Evolutionary conservation across 768 basidiomycete species (phyloP).

Genomic region (Pleurotus salmoneostramineus): DNA sequence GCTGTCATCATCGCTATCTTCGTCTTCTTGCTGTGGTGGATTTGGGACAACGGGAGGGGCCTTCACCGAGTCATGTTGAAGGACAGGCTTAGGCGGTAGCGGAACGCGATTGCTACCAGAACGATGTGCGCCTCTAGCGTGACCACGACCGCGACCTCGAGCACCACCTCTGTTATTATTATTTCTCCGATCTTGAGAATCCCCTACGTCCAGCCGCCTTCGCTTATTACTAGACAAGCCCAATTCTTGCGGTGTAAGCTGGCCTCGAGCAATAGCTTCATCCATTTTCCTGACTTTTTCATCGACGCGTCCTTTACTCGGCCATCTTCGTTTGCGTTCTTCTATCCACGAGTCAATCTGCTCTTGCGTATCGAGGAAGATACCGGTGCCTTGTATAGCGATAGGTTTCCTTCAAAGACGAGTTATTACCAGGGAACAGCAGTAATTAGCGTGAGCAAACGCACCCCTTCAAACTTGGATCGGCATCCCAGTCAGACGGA

Average conservation of each 20-base stretch:
- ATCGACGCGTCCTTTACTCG: conserved; percentile 60
- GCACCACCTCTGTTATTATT: conserved; percentile 8
- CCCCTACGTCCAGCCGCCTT: conserved; percentile 24
- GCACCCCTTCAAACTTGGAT: conserved; percentile 78
- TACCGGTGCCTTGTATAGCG: conserved; percentile 74
- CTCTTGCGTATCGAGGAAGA: conserved; percentile 78
- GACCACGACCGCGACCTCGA: conserved; percentile 19
- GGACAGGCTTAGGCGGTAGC: too few species aligned
- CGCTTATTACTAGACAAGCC: conserved; percentile 40
- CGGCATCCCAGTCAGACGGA: conserved; percentile 73
- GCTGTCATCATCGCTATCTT: conserved; percentile 33
- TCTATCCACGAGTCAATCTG: conserved; percentile 81
- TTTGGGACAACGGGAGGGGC: too few species aligned
- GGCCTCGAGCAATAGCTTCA: conserved; percentile 79
- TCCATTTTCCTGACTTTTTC: conserved; percentile 80
- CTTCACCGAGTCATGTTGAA: too few species aligned
- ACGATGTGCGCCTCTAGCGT: conserved; percentile 23
- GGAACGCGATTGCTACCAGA: conserved; percentile 21
- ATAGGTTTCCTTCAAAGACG: conserved; percentile 52
- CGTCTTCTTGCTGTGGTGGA: not conserved
- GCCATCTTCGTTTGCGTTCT: conserved; percentile 86
- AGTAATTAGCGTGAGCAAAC: conserved; percentile 1
- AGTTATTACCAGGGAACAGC: conserved; percentile 3
- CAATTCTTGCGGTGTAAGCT: conserved; percentile 50
- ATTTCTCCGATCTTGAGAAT: conserved; percentile 8